phyloP scores from a whole-genome alignment of 1,139 yeast species.

The Protomyces inundatus region DNA sequence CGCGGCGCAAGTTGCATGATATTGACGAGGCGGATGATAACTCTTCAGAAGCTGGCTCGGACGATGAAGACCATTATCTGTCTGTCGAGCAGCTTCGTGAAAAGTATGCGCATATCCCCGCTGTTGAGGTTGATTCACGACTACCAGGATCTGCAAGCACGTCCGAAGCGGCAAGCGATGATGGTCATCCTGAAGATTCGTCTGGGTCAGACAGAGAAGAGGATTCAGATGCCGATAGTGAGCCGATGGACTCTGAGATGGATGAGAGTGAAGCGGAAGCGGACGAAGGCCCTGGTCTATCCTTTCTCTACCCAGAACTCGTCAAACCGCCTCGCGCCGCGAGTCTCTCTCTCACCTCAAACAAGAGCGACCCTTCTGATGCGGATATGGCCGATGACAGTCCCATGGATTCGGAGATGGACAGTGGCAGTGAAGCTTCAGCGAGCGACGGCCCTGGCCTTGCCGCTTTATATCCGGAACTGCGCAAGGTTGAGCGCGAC shows the following conservation, averaged over 20 bases:
- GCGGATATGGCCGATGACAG: not conserved
- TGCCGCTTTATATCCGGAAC: constrained; percentile 4
- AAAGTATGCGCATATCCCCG: constrained; percentile 54
- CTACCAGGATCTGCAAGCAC: not conserved
- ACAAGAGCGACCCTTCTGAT: constrained; percentile 13
- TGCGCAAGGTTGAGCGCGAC: not conserved
- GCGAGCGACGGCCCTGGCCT: constrained; percentile 14
- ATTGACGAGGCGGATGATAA: constrained; percentile 30
- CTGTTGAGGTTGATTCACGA: not conserved
- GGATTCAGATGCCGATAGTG: constrained; percentile 26
- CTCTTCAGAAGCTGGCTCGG: constrained; percentile 1
- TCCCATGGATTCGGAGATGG: constrained; percentile 27
- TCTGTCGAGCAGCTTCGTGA: constrained; percentile 60
- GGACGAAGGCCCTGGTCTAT: constrained; percentile 17
- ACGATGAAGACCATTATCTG: constrained; percentile 49
- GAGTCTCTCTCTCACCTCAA: not conserved
- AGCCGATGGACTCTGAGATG: constrained; percentile 27
- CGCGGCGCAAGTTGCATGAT: constrained; percentile 51
- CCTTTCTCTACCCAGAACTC: constrained; percentile 15
- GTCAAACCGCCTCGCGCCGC: not conserved
- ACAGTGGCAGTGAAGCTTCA: constrained; percentile 35
- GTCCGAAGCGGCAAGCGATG: not conserved
- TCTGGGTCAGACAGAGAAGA: constrained; percentile 33
- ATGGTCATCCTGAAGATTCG: constrained; percentile 26
- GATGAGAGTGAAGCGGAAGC: constrained; percentile 35